Evolutionary conservation across 208 protist genomes (phyloP), one percentile per base, ranked within the genome.

Genomic region (Trypanosoma boissoni): DNA sequence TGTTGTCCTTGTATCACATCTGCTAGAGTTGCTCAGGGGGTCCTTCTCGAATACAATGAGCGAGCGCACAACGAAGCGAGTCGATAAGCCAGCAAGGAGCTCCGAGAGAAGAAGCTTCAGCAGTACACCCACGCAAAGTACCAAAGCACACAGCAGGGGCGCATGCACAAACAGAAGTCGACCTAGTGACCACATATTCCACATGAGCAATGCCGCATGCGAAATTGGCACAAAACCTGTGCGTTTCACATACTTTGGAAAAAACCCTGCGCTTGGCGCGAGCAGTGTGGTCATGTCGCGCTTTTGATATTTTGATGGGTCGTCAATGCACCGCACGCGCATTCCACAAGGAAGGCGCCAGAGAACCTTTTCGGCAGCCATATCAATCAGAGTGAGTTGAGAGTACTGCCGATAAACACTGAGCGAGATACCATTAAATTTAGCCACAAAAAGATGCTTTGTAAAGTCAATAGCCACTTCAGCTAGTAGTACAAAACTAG

Each of bases 391-490:
- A 10, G 65, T 64, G n/a, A 83, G 56, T 62, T 83, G 67, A 27
- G 60, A 43, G 56, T 80, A 81, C 44, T 39, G 46, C 7, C 66
- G 44, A 78, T 92, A 96, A 3, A 96, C 61, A 10, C 66, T 56
- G 2, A 76, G 76, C 14, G 65, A 53, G 10, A 96, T 79, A 27
- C 75, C 56, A 57, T 98, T 98, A 57, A 96, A 96, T 60, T 91
- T 90, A 0, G 79, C 83, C 21, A 96, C 76, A 51, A 97, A 98
- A 7, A 81, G 56, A 48, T 95, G 92, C 68, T 97, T 98, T 12
- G 92, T 83, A 36, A 83, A 94, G 72, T 98, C 93, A 16, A 97
- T 75, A 7, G 88, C 28, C 1, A 91, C 27, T 54, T 98, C 92
- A 14, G 67, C 69, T 27, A 88, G 52, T 8, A 84, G 68, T 1